Conservation (phyloP, 208 protist species). For the Trichomonas tenax region DNA sequence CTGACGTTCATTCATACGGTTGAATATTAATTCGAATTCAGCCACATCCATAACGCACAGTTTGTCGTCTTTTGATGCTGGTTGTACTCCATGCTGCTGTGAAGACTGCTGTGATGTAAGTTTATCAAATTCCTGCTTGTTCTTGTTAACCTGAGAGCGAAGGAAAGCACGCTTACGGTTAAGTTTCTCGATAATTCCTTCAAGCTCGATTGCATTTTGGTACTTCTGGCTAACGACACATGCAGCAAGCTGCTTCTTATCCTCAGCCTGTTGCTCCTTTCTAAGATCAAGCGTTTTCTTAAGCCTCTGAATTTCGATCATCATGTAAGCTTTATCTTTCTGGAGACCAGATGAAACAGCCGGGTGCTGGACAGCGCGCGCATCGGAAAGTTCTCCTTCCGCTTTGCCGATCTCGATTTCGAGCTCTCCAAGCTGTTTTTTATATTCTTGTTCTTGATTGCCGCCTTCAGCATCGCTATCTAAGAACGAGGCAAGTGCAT, state of each 20-base stretch:
- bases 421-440: neutral
- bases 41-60: neutral
- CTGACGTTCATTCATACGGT: neutral
- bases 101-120: neutral
- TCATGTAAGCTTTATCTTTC: neutral
- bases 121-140: neutral
- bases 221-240: neutral
- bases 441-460: neutral
- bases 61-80: neutral
- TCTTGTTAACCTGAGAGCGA: neutral
- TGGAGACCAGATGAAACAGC: neutral
- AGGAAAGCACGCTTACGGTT: neutral
- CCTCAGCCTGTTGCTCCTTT: neutral
- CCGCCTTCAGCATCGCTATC: neutral
- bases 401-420: neutral
- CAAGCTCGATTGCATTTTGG: neutral
- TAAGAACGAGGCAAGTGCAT: neutral
- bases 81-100: neutral
- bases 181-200: neutral
- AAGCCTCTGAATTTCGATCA: neutral
- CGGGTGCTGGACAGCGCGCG: neutral
- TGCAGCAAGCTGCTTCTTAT: neutral
- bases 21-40: neutral
- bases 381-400: neutral
- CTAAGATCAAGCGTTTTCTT: neutral